phyloP scores from a whole-genome alignment of 164 flowering plant species.

The Umbellularia californica region DNA sequence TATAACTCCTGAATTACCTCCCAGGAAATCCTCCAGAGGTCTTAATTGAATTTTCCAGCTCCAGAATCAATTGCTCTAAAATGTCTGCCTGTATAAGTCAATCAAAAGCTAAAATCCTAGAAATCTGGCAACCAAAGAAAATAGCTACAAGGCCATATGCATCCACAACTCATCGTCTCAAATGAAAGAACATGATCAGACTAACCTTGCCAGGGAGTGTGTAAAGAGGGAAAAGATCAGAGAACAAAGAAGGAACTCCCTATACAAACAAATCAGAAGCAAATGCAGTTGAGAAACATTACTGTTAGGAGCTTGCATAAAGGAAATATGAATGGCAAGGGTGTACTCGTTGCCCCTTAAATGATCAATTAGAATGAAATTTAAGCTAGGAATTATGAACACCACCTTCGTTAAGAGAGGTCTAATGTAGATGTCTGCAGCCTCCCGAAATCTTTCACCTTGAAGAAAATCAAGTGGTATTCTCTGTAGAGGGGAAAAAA shows the following conservation, averaged over 20 bases:
- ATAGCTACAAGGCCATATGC: not conserved
- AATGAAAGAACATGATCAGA: not conserved
- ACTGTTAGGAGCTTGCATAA: not conserved
- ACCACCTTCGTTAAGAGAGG: constrained; percentile 53
- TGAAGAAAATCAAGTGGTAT: constrained; percentile 99
- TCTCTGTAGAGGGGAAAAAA: constrained; percentile 43
- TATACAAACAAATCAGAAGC: constrained; percentile 22
- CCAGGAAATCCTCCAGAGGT: constrained; percentile 73
- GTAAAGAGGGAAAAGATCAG: constrained; percentile 91
- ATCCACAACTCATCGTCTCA: not conserved
- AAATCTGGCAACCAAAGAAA: not conserved
- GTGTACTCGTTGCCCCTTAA: not conserved
- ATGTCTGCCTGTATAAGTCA: constrained; percentile 61
- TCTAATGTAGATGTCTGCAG: constrained; percentile 72
- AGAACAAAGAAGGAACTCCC: constrained; percentile 99
- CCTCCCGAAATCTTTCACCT: constrained; percentile 69
- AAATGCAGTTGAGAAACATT: not conserved
- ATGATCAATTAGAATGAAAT: not conserved
- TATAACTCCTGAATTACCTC: constrained; percentile 45
- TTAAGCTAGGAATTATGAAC: too few species aligned
- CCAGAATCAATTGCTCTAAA: constrained; percentile 71
- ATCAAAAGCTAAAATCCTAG: too few species aligned
- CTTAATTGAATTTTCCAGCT: constrained; percentile 70
- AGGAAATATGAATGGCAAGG: not conserved
- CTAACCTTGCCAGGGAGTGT: constrained; percentile 85